Evolutionary conservation across 129 eudicot species (phyloP), one percentile per base, ranked within the genome.

Genomic region (Artemisia argyi): DNA sequence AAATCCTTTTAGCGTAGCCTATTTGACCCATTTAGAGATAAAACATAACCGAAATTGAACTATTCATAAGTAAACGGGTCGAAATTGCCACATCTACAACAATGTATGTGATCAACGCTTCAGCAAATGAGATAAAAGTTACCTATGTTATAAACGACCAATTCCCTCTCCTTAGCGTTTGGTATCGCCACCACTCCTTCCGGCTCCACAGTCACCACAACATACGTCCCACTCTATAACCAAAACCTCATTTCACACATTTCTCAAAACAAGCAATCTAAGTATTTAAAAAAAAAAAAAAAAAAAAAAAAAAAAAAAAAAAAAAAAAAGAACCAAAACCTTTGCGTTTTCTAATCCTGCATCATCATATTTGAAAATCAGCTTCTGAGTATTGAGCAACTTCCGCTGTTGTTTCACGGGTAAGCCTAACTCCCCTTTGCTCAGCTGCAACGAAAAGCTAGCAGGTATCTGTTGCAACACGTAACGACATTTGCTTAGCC

Each of bases 101-200:
- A 12, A 52, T 12, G 57, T 52, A 52, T 52, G 17, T 57, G 61
- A 76, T 57, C 69, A 28, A 57, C 19, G 3, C 19, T 17, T 47
- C 20, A 63, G 16, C 30, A 42, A n/a, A 78, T 18, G 47, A 70
- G 61, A 61, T 64, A 51, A 42, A 78, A 20, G 19, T 73, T 87
- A 93, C 98, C 98, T 83, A 90, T 90, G 80, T 94, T 94, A 59
- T 82, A 90, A 7, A 81, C 79, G 75, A 86, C 82, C 51, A 73
- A 26, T 76, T 90, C 78, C 76, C 91, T 86, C 76, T 94, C 98
- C 66, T 79, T 83, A 56, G 60, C 85, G 56, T 83, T 65, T 17
- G 87, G 91, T 63, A 94, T 80, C 20, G 97, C 96, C 58, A 94
- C 97, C 74, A 84, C 79, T 65, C 98, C 98, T 70, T 86, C 97